A percentile compares a stretch with the other conserved stretches of the same genome.
Conservation (phyloP, 768 basidiomycete genomes). For the Kwoniella europaea region DNA sequence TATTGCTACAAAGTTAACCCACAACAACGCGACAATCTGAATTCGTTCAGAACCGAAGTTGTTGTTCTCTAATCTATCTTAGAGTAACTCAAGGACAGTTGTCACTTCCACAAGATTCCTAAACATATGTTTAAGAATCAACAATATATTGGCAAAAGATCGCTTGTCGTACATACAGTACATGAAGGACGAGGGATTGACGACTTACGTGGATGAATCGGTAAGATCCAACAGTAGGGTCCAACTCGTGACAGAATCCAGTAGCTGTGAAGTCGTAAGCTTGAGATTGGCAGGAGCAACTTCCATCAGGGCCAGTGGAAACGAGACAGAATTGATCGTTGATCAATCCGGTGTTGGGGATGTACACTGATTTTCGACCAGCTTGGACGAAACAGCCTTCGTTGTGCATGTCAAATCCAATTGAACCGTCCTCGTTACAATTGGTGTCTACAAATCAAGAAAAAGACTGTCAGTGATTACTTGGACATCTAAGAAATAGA, state of each 20-base stretch:
- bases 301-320: conserved; percentile 1
- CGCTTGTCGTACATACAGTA: no score
- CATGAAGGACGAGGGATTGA: not conserved
- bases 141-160: no score
- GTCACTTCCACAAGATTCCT: conserved; percentile 22
- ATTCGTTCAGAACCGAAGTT: not conserved
- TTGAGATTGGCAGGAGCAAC: conserved; percentile 19
- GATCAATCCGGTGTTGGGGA: conserved; percentile 21
- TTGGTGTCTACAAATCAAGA: conserved; percentile 7
- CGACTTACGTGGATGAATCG: conserved; percentile 20
- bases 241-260: conserved; percentile 13
- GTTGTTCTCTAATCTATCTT: not conserved
- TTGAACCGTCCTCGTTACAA: conserved; percentile 23
- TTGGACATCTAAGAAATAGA: no score
- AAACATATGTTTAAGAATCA: no score
- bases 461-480: no score
- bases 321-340: conserved; percentile 23
- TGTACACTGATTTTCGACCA: conserved; percentile 20
- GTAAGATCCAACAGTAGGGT: conserved; percentile 17
- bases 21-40: conserved; percentile 9
- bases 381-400: conserved; percentile 21
- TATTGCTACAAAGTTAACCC: not conserved
- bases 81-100: conserved; percentile 15
- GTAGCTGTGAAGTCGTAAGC: conserved; percentile 21
- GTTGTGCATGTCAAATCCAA: conserved; percentile 26